Evolutionary conservation across 2,329 filamentous ascomycete genomes (phyloP).

Genomic region (Fonsecaea nubica): DNA sequence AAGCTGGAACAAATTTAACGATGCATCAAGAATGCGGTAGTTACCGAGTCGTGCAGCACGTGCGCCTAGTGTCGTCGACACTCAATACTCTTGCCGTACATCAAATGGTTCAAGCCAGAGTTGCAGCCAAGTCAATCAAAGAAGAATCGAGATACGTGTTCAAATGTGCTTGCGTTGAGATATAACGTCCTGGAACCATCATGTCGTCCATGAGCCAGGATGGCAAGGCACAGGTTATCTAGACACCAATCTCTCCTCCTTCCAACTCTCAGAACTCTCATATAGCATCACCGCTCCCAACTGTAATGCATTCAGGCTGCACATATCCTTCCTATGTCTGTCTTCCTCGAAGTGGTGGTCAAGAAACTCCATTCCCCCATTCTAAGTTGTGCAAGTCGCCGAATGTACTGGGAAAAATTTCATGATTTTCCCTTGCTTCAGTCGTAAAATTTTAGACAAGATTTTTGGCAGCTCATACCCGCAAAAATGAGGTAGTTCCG

Average conservation of each 20-base stretch:
- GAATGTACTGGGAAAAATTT: slow-evolving; percentile 28
- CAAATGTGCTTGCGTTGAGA: slow-evolving; percentile 19
- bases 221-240: slow-evolving; percentile 10
- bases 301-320: slow-evolving; percentile 14
- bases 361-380: slow-evolving; percentile 14
- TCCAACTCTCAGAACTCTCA: background rate
- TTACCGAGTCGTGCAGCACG: background rate
- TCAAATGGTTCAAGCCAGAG: background rate
- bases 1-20: background rate
- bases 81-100: background rate
- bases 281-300: background rate
- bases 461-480: slow-evolving; percentile 25
- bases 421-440: slow-evolving; percentile 33
- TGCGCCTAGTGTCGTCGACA: background rate
- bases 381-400: slow-evolving; percentile 28
- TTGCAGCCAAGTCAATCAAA: background rate
- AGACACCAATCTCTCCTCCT: background rate
- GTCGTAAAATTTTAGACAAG: slow-evolving; percentile 36
- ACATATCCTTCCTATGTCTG: slow-evolving; percentile 19
- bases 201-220: slow-evolving; percentile 10
- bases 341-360: background rate
- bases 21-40: background rate
- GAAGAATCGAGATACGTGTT: background rate
- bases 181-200: background rate
- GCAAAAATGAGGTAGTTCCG: slow-evolving; percentile 23